A percentile compares a stretch with the other conserved stretches of the same genome.
phyloP scores from a whole-genome alignment of 345 rosid genomes.

The Anacardium occidentale region DNA sequence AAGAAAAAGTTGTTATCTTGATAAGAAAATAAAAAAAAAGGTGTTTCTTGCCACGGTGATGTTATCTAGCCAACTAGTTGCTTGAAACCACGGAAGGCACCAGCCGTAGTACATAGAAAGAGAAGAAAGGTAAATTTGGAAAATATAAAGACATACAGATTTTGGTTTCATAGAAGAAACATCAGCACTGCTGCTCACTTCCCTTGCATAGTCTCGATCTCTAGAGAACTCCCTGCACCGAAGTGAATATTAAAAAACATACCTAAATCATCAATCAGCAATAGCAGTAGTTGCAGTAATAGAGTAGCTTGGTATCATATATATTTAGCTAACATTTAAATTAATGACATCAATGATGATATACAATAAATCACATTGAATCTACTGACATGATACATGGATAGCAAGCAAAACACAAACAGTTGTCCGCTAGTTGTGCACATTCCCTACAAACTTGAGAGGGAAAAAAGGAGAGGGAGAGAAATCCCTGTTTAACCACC shows the following conservation, averaged over 20 bases:
- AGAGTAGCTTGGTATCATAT: neutral
- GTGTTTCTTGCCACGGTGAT: conserved; percentile 3
- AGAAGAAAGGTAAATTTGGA: conserved; percentile 18
- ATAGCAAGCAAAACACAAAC: too few species aligned
- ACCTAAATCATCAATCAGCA: neutral
- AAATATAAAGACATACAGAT: conserved; percentile 50
- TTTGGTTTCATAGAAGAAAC: conserved; percentile 41
- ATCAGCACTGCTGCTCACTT: conserved; percentile 55
- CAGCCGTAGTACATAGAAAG: neutral
- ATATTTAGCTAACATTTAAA: neutral
- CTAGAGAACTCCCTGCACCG: conserved; percentile 66
- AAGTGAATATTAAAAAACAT: conserved; percentile 7
- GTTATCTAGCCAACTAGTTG: conserved; percentile 4
- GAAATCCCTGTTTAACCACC: too few species aligned
- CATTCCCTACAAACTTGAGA: too few species aligned
- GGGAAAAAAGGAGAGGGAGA: too few species aligned
- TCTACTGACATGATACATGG: too few species aligned
- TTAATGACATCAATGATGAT: neutral
- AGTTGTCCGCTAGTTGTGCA: too few species aligned
- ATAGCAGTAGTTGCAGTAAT: neutral
- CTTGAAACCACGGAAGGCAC: conserved; percentile 10
- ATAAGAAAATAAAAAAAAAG: too few species aligned
- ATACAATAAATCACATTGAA: neutral
- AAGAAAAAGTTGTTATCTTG: conserved; percentile 2
- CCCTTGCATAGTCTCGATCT: conserved; percentile 71